A percentile compares a stretch with the other conserved stretches of the same genome.
Conservation (phyloP, 345 rosid species). For the Sisymbrium irio region DNA sequence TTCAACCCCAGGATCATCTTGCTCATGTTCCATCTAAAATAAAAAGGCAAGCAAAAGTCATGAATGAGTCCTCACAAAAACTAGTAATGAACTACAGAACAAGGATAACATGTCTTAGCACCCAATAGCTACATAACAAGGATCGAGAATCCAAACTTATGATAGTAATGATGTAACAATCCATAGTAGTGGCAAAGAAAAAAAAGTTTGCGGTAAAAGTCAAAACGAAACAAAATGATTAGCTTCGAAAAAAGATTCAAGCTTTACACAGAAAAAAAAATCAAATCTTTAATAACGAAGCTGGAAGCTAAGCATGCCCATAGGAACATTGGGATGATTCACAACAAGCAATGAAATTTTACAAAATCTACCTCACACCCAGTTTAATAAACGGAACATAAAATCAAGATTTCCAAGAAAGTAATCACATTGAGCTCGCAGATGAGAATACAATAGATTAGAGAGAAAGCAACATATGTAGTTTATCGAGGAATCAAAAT, state of each 20-base stretch:
- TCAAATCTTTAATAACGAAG: not conserved
- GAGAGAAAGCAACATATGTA: not conserved
- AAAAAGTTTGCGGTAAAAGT: not conserved
- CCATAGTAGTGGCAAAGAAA: not conserved
- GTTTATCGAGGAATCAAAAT: not conserved
- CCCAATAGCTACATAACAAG: not conserved
- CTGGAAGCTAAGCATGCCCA: not conserved
- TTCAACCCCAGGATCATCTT: conserved; percentile 34
- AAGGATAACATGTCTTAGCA: too few relatives aligned
- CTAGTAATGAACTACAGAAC: too few relatives aligned
- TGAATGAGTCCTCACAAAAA: too few relatives aligned
- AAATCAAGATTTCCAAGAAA: not conserved
- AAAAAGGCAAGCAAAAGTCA: conserved; percentile 16
- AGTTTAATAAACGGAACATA: not conserved
- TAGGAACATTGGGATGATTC: not conserved
- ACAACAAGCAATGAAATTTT: not conserved
- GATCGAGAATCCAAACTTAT: not conserved
- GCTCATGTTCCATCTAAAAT: conserved; percentile 65
- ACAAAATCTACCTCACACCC: not conserved
- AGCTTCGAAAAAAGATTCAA: not conserved
- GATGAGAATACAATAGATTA: not conserved
- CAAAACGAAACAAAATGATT: conserved; percentile 4
- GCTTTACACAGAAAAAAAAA: not conserved
- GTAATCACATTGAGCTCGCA: conserved; percentile 22
- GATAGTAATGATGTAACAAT: not conserved